Percentiles rank a stretch among this genome's conserved stretches.
These are phyloP conservation scores for Iberis pinnata DNA, from an alignment of 345 rosid species.

Conservation along the genomic window DNA sequence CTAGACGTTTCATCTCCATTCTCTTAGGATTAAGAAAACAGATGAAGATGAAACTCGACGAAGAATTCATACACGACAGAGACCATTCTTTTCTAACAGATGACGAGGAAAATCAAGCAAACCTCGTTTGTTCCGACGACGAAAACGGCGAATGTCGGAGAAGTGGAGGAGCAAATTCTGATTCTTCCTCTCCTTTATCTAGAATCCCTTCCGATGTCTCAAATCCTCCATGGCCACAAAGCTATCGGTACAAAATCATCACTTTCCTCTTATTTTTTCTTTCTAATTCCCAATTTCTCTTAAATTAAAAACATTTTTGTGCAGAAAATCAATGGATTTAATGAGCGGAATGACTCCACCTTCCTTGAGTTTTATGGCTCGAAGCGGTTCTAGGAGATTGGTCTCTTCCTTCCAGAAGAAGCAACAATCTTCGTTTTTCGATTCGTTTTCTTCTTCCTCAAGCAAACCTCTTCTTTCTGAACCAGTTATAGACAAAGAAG, in stretches of 20 bases:
- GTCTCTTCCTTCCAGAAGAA: slow-evolving; percentile 33
- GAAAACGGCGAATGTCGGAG: slow-evolving; percentile 27
- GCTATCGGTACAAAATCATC: slow-evolving; percentile 42
- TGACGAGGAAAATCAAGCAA: slow-evolving; percentile 73
- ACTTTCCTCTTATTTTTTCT: slow-evolving; percentile 30
- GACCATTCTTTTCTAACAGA: slow-evolving; percentile 63
- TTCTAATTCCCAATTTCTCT: not conserved
- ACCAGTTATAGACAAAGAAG: slow-evolving; percentile 28
- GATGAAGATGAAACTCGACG: slow-evolving; percentile 60
- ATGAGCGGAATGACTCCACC: slow-evolving; percentile 43
- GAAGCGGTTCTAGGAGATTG: slow-evolving; percentile 16
- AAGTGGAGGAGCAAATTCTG: slow-evolving; percentile 14
- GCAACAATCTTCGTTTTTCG: slow-evolving; percentile 25
- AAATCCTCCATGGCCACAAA: slow-evolving; percentile 57
- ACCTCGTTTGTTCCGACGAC: slow-evolving; percentile 33
- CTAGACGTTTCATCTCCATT: slow-evolving; percentile 6
- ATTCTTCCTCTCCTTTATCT: slow-evolving; percentile 23
- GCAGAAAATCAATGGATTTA: slow-evolving; percentile 50
- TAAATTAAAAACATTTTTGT: slow-evolving; percentile 15
- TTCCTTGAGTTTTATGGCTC: slow-evolving; percentile 34
- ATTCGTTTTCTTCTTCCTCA: slow-evolving; percentile 33
- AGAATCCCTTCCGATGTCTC: slow-evolving; percentile 13
- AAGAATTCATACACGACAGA: slow-evolving; percentile 55
- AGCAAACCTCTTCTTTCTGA: slow-evolving; percentile 38
- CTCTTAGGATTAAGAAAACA: not conserved